These are phyloP conservation scores for Alternaria sp. DNA, from an alignment of 2,329 filamentous ascomycete genomes.

Conservation along the genomic window DNA sequence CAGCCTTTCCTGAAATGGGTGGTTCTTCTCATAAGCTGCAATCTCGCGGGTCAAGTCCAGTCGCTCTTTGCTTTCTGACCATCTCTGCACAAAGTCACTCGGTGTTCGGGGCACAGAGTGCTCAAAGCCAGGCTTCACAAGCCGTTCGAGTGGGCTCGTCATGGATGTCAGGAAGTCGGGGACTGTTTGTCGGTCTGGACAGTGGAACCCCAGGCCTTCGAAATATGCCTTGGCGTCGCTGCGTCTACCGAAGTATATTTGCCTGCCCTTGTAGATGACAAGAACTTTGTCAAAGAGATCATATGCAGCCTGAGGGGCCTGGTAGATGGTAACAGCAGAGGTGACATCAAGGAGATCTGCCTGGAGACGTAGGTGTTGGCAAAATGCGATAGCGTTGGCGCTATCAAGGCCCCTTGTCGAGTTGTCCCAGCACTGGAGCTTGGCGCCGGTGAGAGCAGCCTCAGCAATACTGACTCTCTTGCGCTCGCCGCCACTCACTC, in stretches of 20 bases:
- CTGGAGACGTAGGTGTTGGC: constrained; percentile 72
- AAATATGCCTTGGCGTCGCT: constrained; percentile 74
- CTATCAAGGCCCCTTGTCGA: constrained; percentile 76
- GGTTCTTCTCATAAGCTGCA: constrained; percentile 57
- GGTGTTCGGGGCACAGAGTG: constrained; percentile 59
- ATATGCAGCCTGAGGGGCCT: constrained; percentile 73
- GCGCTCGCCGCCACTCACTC: constrained; percentile 77
- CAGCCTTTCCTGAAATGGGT: constrained; percentile 57
- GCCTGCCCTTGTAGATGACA: constrained; percentile 71
- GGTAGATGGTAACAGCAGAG: constrained; percentile 76
- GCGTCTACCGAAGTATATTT: constrained; percentile 74
- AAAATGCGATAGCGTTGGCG: constrained; percentile 79
- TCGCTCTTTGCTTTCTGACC: constrained; percentile 63
- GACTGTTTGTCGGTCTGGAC: constrained; percentile 74
- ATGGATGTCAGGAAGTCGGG: constrained; percentile 82
- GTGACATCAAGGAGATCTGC: constrained; percentile 72
- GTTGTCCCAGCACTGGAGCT: constrained; percentile 79
- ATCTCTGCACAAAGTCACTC: constrained; percentile 60
- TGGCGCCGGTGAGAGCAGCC: constrained; percentile 70
- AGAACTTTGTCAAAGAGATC: constrained; percentile 75
- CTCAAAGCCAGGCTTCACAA: constrained; percentile 56
- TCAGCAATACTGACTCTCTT: constrained; percentile 86
- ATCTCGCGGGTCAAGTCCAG: constrained; percentile 55
- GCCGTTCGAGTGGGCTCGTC: constrained; percentile 61
- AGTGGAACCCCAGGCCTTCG: constrained; percentile 73